Base-by-base conservation (phyloP, 2,329 filamentous ascomycete genomes). In the Verticillium klebahnii region DNA sequence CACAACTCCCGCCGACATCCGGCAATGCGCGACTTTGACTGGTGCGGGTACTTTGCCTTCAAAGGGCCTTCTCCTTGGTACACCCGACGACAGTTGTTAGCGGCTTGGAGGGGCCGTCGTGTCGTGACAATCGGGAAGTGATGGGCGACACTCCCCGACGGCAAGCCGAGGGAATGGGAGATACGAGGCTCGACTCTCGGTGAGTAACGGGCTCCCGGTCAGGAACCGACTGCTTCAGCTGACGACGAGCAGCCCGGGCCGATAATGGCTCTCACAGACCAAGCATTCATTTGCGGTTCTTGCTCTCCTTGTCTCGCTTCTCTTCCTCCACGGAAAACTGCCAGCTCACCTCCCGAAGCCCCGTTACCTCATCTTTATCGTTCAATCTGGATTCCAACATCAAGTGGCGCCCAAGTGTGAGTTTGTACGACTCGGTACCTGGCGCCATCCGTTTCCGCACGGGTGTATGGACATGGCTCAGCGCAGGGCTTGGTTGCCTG, bases 1-100 rank as follows among this genome's bases (percentile, higher is more conserved):
- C 45, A 25, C 17, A 52, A 19, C 45, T 11, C 45, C 45, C 19
- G n/a, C 45, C 45, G 19, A 52, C 45, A 52, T 34, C 54, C 54
- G 54, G 54, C 54, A 56, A 14, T 56, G 54, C 54, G 54, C 25
- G 54, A 56, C 54, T 56, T 34, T 56, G 54, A 56, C 25, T 56
- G 54, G 54, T 56, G 54, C 54, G 54, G 54, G 25, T 52, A 52
- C 45, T 52, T 9, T 23, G 11, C n/a, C 19, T 19, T 52, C 8
- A 3, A n/a, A 11, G 45, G 45, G 12, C 45, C 45, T 52, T 52
- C 19, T 52, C 19, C 19, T 52, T 19, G 45, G 45, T 19, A 19
- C 45, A 23, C 45, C 29, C 45, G 45, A 52, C 9, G 45, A 23
- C 9, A 52, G n/a, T 19, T 52, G 45, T 2, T 52, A 52, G 45